Evolutionary conservation across 2,329 filamentous ascomycete species (phyloP), one percentile per base, ranked within the genome.

Genomic region (Ophioceras dolichostomum): DNA sequence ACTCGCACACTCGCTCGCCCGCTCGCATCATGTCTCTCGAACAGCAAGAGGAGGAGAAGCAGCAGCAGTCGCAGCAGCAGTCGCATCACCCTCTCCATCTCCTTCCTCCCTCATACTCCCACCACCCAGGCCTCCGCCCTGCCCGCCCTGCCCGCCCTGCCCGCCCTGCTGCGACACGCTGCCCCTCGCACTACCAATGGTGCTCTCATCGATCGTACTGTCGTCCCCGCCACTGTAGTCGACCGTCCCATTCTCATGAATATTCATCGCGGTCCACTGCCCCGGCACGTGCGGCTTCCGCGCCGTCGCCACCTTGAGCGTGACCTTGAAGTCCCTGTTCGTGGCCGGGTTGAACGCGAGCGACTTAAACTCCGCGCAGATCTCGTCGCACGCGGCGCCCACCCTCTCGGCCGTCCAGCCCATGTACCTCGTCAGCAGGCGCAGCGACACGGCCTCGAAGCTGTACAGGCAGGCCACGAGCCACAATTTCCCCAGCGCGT

Each of bases 361-460:
- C 14, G 53, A 47, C 40, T 65, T 67, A 47, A 73, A 53, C 43
- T 73, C 68, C 39, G 60, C 51, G 3, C 65, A 65, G 5, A 66
- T 60, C 36, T 57, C 46, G 38, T 67, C 62, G 47, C 69, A 71
- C 18, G 61, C 55, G 20, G 53, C 51, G 33, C 65, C 62, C 40
- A 68, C 69, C 24, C 63, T 55, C 1, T 68, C 60, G 1, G 65
- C 53, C 17, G 66, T 61, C 69, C 70, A 75, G 7, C 57, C 65
- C 55, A 71, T 63, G 34, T 70, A 57, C 43, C 61, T 64, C 1
- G 69, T 75, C 39, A 76, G 56, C 10, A 67, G 57, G 24, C 72
- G 60, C 43, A 76, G 49, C 2, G 62, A 56, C 29, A 63, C 54
- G 0, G 61, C 60, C 28, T 59, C 60, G 1, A 68, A 56, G 5